Percentiles rank a stretch among this genome's conserved stretches.
These are phyloP conservation scores for Ascocoryne sarcoides DNA, from an alignment of 2,329 filamentous ascomycete genomes.

Conservation along the genomic window DNA sequence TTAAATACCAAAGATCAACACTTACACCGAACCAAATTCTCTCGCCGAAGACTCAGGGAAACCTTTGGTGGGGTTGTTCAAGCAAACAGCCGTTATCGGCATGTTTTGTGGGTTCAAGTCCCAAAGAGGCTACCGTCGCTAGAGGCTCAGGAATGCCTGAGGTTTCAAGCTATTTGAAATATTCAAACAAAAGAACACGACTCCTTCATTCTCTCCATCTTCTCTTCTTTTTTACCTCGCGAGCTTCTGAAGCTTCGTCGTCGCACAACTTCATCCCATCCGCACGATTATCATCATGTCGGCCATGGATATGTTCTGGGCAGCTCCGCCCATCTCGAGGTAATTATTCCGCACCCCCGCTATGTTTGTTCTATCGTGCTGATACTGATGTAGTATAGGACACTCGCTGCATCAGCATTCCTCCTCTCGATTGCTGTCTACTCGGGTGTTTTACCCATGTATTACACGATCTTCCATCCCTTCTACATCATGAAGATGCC, in stretches of 20 bases:
- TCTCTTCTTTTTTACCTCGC: slow-evolving; percentile 3
- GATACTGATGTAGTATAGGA: slow-evolving; percentile 46
- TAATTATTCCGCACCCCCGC: slow-evolving; percentile 35
- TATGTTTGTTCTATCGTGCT: slow-evolving; percentile 25
- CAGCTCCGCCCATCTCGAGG: slow-evolving; percentile 58
- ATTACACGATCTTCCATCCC: slow-evolving; percentile 42
- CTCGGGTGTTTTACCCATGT: slow-evolving; percentile 40
- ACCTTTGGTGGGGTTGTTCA: slow-evolving; percentile 19
- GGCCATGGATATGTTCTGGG: slow-evolving; percentile 54
- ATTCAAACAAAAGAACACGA: slow-evolving; percentile 11
- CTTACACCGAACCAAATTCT: background rate
- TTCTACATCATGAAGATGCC: slow-evolving; percentile 42
- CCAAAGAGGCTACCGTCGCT: background rate
- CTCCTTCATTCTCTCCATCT: slow-evolving; percentile 6
- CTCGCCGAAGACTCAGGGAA: slow-evolving; percentile 15
- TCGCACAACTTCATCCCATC: slow-evolving; percentile 1
- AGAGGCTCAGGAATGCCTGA: background rate
- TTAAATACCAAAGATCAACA: slow-evolving; percentile 7
- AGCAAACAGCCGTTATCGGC: slow-evolving; percentile 13
- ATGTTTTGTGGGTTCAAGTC: slow-evolving; percentile 4
- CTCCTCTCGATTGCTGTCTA: slow-evolving; percentile 50
- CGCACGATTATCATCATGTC: slow-evolving; percentile 27
- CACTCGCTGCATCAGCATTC: slow-evolving; percentile 52
- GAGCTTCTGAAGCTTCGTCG: slow-evolving; percentile 14
- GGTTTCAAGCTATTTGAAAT: too few relatives aligned